These are phyloP conservation scores for Aspergillus sp. DNA, from an alignment of 2,329 filamentous ascomycete genomes.

Conservation along the genomic window DNA sequence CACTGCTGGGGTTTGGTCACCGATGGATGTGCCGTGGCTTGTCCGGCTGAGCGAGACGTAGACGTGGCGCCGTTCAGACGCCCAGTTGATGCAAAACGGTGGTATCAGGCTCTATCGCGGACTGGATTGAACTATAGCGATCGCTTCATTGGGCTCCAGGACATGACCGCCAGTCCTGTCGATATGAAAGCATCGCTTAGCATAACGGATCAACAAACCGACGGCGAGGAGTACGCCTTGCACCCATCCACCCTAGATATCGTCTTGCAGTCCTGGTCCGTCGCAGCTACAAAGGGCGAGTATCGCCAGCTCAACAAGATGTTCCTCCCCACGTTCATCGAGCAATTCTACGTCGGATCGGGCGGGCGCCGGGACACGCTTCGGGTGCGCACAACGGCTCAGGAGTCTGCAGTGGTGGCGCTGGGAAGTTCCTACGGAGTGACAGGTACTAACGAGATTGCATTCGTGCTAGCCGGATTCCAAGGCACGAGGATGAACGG, in stretches of 20 bases:
- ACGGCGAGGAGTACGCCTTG: not conserved
- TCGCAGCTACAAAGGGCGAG: not conserved
- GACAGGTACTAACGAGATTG: not conserved
- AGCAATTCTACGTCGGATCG: not conserved
- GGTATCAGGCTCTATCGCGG: not conserved
- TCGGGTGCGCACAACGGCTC: not conserved
- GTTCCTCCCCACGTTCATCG: not conserved
- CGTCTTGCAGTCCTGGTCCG: not conserved
- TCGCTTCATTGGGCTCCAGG: not conserved
- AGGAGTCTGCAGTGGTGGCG: not conserved
- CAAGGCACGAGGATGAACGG: not conserved
- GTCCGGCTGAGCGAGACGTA: not conserved
- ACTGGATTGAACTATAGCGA: not conserved
- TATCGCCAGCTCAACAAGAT: not conserved
- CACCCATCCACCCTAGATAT: conserved; percentile 4
- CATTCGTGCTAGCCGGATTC: not conserved
- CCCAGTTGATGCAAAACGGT: not conserved
- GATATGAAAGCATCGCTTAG: not conserved
- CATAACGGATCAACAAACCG: not conserved
- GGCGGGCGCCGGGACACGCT: not conserved
- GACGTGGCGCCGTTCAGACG: not conserved
- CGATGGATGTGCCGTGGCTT: not conserved
- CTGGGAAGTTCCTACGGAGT: not conserved
- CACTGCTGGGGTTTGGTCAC: not conserved
- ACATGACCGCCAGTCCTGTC: not conserved